These are phyloP conservation scores for Comarum palustre DNA, from an alignment of 306 rosid genomes.

Conservation along the genomic window DNA sequence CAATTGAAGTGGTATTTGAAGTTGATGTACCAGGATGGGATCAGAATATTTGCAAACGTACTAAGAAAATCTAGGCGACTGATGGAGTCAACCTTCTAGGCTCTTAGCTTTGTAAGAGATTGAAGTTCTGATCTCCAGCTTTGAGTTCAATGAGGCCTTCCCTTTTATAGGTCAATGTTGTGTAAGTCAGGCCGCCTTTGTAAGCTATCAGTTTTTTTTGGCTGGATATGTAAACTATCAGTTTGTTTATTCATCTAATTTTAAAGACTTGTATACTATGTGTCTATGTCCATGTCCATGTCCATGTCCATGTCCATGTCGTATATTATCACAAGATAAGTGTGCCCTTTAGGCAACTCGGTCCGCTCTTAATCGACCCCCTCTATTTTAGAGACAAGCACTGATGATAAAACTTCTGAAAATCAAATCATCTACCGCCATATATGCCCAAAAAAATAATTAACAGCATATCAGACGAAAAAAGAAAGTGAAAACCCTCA, in stretches of 20 bases:
- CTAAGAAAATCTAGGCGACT: neutral
- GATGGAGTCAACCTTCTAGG: neutral
- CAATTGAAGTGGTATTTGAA: neutral
- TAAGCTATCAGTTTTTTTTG: neutral
- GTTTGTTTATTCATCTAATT: neutral
- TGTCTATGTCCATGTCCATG: too few species aligned
- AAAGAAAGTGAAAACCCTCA: slow-evolving; percentile 18
- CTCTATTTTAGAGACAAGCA: neutral
- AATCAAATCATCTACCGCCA: neutral
- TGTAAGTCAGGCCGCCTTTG: neutral
- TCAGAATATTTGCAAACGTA: neutral
- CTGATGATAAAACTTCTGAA: neutral
- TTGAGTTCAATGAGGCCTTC: neutral
- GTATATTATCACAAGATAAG: neutral
- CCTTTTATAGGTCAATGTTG: neutral
- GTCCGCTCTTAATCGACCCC: neutral
- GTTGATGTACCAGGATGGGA: neutral
- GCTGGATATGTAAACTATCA: neutral
- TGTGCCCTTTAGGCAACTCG: too few species aligned
- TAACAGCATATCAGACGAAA: neutral
- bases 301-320: neutral
- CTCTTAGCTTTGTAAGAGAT: neutral
- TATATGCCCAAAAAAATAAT: neutral
- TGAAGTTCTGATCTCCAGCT: neutral
- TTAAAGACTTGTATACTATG: neutral